These are phyloP conservation scores for Nematocida ausubeli DNA, from an alignment of 371 early-diverging fungal genomes.

Conservation along the genomic window DNA sequence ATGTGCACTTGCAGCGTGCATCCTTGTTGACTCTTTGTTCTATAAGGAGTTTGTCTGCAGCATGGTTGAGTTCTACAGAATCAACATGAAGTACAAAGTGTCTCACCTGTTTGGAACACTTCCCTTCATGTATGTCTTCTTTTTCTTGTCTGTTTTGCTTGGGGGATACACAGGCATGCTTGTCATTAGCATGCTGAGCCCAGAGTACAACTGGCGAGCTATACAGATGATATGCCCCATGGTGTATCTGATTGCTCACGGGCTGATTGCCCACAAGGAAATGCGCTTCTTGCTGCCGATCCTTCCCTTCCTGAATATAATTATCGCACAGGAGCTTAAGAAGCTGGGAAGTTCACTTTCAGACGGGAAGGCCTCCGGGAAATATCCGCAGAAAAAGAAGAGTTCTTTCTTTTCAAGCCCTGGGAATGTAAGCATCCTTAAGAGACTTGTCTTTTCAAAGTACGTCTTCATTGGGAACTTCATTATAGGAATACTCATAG, in stretches of 20 bases:
- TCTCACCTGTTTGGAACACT: constrained; percentile 37
- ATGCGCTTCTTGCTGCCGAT: constrained; percentile 84
- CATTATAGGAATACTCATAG: constrained; percentile 17
- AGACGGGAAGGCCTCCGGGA: background rate
- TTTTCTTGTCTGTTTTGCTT: constrained; percentile 27
- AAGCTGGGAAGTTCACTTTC: background rate
- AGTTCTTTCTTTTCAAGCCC: background rate
- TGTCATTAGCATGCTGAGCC: background rate
- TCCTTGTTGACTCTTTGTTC: constrained; percentile 12
- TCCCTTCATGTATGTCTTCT: background rate
- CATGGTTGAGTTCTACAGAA: constrained; percentile 16
- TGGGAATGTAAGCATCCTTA: background rate
- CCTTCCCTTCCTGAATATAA: constrained; percentile 76
- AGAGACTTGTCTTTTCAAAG: constrained; percentile 26
- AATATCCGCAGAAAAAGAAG: background rate
- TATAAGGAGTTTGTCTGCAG: constrained; percentile 19
- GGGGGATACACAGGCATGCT: constrained; percentile 30
- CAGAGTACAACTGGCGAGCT: background rate
- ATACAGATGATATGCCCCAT: background rate
- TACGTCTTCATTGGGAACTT: constrained; percentile 30
- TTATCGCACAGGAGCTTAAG: constrained; percentile 70
- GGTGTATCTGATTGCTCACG: constrained; percentile 71
- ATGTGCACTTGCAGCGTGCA: background rate
- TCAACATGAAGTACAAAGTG: constrained; percentile 28
- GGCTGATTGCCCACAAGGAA: constrained; percentile 82